Conservation (phyloP, 805 yeast genomes). For the Kazachstania kunashirensis region DNA sequence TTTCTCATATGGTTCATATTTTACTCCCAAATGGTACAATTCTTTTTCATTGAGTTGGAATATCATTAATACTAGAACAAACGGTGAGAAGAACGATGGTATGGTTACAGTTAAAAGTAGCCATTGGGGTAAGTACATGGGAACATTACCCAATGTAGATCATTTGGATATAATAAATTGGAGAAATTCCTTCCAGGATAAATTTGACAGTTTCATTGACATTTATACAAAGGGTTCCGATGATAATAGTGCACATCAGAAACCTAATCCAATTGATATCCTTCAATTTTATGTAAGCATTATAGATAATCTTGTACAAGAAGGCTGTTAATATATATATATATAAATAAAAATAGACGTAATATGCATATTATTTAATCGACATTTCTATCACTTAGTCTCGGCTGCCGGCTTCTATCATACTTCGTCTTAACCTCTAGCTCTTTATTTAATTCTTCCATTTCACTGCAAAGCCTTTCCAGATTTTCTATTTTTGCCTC, state of each 20-base stretch:
- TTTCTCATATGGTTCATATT: slow-evolving; percentile 76
- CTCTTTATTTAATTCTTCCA: slow-evolving; percentile 55
- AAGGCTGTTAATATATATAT: slow-evolving; percentile 37
- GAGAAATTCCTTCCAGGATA: slow-evolving; percentile 45
- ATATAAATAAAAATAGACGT: background rate
- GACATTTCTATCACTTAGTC: background rate
- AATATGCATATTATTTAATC: background rate
- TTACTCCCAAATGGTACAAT: slow-evolving; percentile 52
- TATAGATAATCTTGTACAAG: slow-evolving; percentile 49
- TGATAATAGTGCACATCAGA: slow-evolving; percentile 4
- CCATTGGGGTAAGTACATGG: slow-evolving; percentile 76
- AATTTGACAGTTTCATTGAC: slow-evolving; percentile 8
- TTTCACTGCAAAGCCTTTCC: slow-evolving; percentile 41
- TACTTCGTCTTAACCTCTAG: slow-evolving; percentile 36
- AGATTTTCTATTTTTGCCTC: slow-evolving; percentile 34
- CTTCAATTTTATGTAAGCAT: slow-evolving; percentile 60
- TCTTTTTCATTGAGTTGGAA: slow-evolving; percentile 57
- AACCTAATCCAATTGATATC: slow-evolving; percentile 44
- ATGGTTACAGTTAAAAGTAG: slow-evolving; percentile 70
- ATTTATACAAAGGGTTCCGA: no score
- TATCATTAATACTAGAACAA: slow-evolving; percentile 37
- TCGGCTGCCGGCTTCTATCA: slow-evolving; percentile 9
- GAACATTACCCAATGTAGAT: slow-evolving; percentile 69
- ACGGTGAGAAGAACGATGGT: slow-evolving; percentile 67
- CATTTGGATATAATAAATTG: slow-evolving; percentile 83